Conservation (phyloP, 208 protist species). For the Novymonas esmeraldas region DNA sequence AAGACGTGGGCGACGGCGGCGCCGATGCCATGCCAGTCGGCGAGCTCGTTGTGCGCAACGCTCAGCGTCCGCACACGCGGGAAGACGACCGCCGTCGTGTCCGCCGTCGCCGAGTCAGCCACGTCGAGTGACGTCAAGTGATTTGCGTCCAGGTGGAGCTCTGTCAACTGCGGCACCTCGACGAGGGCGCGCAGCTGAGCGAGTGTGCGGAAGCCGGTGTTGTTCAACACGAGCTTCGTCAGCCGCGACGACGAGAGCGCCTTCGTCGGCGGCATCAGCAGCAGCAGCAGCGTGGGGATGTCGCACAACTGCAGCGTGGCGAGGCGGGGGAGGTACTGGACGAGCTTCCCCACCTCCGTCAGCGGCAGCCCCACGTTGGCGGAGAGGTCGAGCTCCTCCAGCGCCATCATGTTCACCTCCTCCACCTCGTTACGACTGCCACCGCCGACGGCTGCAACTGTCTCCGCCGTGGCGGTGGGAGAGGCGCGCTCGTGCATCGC, state of each 20-base stretch:
- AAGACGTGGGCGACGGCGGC: slow-evolving; percentile 48
- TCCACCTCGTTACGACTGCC: slow-evolving; percentile 26
- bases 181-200: slow-evolving; percentile 58
- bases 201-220: slow-evolving; percentile 63
- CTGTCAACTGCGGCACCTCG: slow-evolving; percentile 49
- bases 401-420: slow-evolving; percentile 41
- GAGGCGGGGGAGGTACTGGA: slow-evolving; percentile 61
- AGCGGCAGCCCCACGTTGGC: slow-evolving; percentile 61
- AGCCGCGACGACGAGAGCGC: slow-evolving; percentile 43
- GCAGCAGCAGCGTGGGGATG: slow-evolving; percentile 41
- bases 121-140: slow-evolving; percentile 40
- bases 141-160: slow-evolving; percentile 87
- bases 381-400: slow-evolving; percentile 80
- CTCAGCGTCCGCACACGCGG: slow-evolving; percentile 70
- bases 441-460: not conserved
- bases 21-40: slow-evolving; percentile 62
- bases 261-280: not conserved
- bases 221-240: slow-evolving; percentile 82
- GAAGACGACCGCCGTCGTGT: slow-evolving; percentile 30
- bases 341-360: slow-evolving; percentile 53
- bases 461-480: not conserved
- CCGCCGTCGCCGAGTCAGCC: slow-evolving; percentile 6
- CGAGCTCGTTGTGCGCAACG: slow-evolving; percentile 74
- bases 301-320: slow-evolving; percentile 73
- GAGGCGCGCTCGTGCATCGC: slow-evolving; percentile 38